Conservation (phyloP, 2,329 filamentous ascomycete genomes). For the Pestalotiopsis sp. region DNA sequence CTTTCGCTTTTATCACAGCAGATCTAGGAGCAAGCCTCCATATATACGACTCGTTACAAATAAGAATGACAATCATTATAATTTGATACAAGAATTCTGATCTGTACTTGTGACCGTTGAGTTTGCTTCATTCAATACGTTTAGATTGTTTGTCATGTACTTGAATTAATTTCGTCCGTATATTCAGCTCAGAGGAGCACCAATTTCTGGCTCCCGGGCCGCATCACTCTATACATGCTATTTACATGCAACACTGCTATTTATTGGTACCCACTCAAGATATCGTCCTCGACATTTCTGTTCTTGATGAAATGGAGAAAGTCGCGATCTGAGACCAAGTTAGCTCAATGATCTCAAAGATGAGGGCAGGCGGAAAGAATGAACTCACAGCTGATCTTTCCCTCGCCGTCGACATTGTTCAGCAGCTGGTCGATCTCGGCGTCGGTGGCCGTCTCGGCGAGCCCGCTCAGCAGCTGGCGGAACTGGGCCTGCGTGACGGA, state of each 20-base stretch:
- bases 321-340: conserved; percentile 28
- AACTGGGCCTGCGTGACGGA: conserved; percentile 37
- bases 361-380: neutral
- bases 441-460: conserved; percentile 37
- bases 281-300: conserved; percentile 29
- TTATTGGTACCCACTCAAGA: conserved; percentile 11
- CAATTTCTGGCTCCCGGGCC: neutral
- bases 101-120: neutral
- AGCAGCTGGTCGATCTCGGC: conserved; percentile 35
- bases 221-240: neutral
- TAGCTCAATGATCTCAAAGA: neutral
- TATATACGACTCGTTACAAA: neutral
- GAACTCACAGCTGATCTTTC: conserved; percentile 38
- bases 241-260: neutral
- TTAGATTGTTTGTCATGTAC: neutral
- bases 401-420: conserved; percentile 36
- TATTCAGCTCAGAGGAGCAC: neutral
- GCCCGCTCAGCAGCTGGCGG: conserved; percentile 32
- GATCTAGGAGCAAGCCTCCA: neutral
- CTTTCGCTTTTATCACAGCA: neutral
- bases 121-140: neutral
- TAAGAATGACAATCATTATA: neutral
- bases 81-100: neutral
- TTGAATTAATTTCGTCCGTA: neutral
- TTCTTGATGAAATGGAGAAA: conserved; percentile 38